These are phyloP conservation scores for Pulveroboletus sp. DNA, from an alignment of 768 basidiomycete species.

Conservation along the genomic window DNA sequence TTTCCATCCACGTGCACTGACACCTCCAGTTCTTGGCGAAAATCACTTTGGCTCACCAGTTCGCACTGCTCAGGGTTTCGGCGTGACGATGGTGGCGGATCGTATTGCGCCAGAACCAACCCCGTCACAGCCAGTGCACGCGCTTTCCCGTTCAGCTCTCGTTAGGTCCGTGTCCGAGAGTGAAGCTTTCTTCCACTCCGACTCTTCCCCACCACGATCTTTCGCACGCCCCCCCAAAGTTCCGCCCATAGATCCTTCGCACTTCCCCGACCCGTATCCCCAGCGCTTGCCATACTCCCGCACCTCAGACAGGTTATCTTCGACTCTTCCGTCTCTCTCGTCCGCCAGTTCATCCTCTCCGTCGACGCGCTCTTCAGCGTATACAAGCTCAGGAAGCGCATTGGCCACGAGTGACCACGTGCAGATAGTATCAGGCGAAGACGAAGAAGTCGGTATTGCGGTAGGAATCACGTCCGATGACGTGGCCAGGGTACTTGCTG, in stretches of 20 bases:
- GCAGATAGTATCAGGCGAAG: conserved; percentile 56
- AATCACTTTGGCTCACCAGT: conserved; percentile 27
- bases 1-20: conserved; percentile 39
- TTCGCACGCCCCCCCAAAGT: conserved; percentile 45
- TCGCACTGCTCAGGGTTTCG: conserved; percentile 14
- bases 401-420: conserved; percentile 61
- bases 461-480: conserved; percentile 66
- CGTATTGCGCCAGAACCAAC: conserved; percentile 6
- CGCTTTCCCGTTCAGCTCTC: conserved; percentile 33
- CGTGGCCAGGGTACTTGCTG: conserved; percentile 56
- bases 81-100: conserved; percentile 20
- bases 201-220: conserved; percentile 32
- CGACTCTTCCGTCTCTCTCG: conserved; percentile 56
- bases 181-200: conserved; percentile 37
- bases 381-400: conserved; percentile 67
- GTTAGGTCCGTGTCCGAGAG: conserved; percentile 39
- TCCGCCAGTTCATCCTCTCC: conserved; percentile 67
- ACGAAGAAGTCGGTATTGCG: conserved; percentile 50
- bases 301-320: conserved; percentile 32
- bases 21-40: conserved; percentile 30
- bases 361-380: conserved; percentile 74
- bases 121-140: conserved; percentile 21
- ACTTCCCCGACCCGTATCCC: conserved; percentile 71
- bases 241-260: conserved; percentile 54
- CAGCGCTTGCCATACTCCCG: conserved; percentile 48